Base-by-base conservation (phyloP, 345 rosid species). In the Lagerstroemia speciosa region DNA sequence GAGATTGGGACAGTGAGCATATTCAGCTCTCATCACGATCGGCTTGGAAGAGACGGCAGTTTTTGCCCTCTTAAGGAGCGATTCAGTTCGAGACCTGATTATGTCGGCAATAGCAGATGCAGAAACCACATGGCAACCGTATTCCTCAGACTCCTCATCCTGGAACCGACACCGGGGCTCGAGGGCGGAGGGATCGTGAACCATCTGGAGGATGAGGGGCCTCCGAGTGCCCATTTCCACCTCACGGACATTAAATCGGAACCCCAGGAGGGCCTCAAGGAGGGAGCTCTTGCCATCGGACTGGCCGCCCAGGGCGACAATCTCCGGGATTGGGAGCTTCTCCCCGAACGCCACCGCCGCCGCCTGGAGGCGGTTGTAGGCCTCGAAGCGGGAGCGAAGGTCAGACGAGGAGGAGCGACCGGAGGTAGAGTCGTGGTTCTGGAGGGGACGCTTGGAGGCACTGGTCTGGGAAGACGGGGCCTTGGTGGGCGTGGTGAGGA, bases 211-310 rank as follows among this genome's bases (percentile, higher is more conserved):
- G 70, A 94, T 88, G 71, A 94, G 85, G 1, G 99, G 99, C 1
- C 97, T 78, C 22, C 98, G 95, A 30, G 98, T 94, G 5, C 98
- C 99, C 98, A 94, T 94, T 73, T 94, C 98, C 15, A 94, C 99
- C 65, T 94, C 99, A 7, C 98, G 90, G 33, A 94, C 93, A 74
- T 94, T 94, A 70, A 94, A 94, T 22, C 98, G 92, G 65, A 94
- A 94, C 8, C 98, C 97, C 26, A 94, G 80, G 15, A 94, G 88
- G 1, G 99, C 99, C 74, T 91, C 99, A 6, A 94, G 90, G 10
- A 94, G 96, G 53, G 99, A 89, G 72, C 99, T 94, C 77, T 94
- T 94, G 0, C 97, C 99, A 16, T 91, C 99, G 0, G 99, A 94
- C 73, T 94, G 99, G 3, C 99, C 97, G 9, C 99, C 99, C 12